These are phyloP conservation scores for Fusarium pseudonygamai DNA, from an alignment of 2,329 filamentous ascomycete species.

Conservation along the genomic window DNA sequence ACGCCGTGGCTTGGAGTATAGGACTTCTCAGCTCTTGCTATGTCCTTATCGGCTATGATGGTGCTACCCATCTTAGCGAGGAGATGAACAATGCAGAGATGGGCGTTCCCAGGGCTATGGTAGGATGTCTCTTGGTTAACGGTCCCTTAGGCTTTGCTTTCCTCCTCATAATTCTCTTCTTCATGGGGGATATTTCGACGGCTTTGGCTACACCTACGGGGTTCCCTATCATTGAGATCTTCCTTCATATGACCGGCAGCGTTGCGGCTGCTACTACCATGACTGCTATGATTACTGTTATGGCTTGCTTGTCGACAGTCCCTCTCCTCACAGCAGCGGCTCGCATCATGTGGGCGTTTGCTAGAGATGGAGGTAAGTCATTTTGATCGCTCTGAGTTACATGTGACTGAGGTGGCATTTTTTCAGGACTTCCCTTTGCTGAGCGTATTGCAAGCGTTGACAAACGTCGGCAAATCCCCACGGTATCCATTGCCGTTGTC, in stretches of 20 bases:
- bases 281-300: constrained; percentile 1
- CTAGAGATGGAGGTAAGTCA: constrained; percentile 22
- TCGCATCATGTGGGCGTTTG: constrained; percentile 35
- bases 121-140: constrained; percentile 20
- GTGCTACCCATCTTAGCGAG: constrained; percentile 30
- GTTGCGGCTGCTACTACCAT: neutral
- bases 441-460: constrained; percentile 11
- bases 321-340: constrained; percentile 25
- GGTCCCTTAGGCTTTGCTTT: constrained; percentile 22
- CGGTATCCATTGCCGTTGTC: neutral
- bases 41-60: constrained; percentile 29
- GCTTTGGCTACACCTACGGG: constrained; percentile 16
- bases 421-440: constrained; percentile 28
- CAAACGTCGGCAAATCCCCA: constrained; percentile 17
- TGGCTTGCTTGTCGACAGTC: constrained; percentile 25
- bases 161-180: constrained; percentile 22
- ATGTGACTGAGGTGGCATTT: neutral
- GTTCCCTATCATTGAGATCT: constrained; percentile 33
- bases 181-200: constrained; percentile 17
- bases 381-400: fast-evolving
- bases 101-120: constrained; percentile 26
- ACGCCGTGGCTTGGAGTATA: constrained; percentile 30
- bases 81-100: constrained; percentile 29
- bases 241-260: constrained; percentile 8
- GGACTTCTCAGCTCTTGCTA: constrained; percentile 35